A percentile compares a stretch with the other conserved stretches of the same genome.
phyloP scores from a whole-genome alignment of 2,329 filamentous ascomycete species.

The Trichoderma sp. region DNA sequence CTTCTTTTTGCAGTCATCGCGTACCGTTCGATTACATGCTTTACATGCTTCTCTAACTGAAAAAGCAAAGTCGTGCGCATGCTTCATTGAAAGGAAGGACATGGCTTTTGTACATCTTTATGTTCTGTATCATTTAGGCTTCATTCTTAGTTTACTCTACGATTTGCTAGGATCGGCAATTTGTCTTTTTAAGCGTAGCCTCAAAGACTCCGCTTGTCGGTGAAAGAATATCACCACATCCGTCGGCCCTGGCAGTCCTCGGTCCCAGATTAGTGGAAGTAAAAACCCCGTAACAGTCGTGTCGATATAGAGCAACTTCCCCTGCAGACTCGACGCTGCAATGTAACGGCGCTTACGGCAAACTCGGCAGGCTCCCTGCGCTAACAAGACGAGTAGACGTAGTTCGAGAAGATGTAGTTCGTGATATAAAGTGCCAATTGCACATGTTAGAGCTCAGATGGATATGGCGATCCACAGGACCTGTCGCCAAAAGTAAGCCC shows the following conservation, averaged over 20 bases:
- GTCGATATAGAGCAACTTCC: neutral
- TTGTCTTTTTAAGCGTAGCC: neutral
- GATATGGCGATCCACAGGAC: neutral
- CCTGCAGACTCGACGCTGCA: neutral
- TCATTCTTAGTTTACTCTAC: neutral
- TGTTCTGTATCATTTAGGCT: neutral
- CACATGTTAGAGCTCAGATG: neutral
- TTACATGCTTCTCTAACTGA: no score
- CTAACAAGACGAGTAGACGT: neutral
- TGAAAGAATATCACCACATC: neutral
- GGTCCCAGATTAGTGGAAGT: neutral
- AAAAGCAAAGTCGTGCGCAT: neutral
- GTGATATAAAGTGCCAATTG: neutral
- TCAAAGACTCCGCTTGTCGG: neutral
- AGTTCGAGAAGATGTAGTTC: no score
- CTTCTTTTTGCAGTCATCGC: neutral
- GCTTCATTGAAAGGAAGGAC: neutral
- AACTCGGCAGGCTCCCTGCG: neutral
- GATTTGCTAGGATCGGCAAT: neutral
- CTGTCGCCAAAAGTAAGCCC: slow-evolving; percentile 5
- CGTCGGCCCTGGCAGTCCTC: neutral
- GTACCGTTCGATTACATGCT: no score
- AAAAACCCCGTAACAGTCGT: neutral
- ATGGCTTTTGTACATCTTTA: neutral
- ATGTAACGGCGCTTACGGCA: neutral